Conservation (phyloP, 139 green algal species). For the Chlamydomonas applanata region DNA sequence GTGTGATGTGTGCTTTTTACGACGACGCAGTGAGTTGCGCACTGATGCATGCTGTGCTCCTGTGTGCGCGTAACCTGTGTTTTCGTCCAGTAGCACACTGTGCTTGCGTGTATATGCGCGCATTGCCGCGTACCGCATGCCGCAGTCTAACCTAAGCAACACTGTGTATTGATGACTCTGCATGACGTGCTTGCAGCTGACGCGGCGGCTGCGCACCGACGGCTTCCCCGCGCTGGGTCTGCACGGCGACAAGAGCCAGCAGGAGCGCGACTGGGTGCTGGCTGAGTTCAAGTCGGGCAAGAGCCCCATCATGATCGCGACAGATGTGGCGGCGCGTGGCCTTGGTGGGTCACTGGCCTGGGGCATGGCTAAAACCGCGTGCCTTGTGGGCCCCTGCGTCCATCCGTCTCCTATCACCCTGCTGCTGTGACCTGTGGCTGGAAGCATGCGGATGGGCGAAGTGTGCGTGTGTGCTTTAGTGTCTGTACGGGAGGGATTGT, state of each 20-base stretch:
- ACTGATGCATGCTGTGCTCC: too few species aligned
- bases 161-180: too few species aligned
- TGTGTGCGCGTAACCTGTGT: too few species aligned
- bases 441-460: not conserved
- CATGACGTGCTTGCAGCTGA: too few species aligned
- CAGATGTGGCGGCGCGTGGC: constrained; percentile 88
- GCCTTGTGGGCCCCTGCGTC: not conserved
- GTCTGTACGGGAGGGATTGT: not conserved
- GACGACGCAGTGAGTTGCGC: too few species aligned
- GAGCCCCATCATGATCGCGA: constrained; percentile 93
- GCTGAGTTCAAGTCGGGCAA: constrained; percentile 80
- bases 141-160: too few species aligned
- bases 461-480: not conserved
- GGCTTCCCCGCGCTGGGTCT: constrained; percentile 83
- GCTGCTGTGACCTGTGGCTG: not conserved
- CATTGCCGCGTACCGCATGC: too few species aligned
- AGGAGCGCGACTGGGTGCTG: constrained; percentile 89
- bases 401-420: not conserved
- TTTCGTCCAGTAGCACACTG: too few species aligned
- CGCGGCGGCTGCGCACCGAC: constrained; percentile 79
- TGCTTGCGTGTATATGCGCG: too few species aligned
- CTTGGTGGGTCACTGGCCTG: constrained; percentile 61
- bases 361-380: not conserved
- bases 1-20: too few species aligned
- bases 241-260: constrained; percentile 94